phyloP scores from a whole-genome alignment of 306 rosid species.

The Vigna reflexopilosa region DNA sequence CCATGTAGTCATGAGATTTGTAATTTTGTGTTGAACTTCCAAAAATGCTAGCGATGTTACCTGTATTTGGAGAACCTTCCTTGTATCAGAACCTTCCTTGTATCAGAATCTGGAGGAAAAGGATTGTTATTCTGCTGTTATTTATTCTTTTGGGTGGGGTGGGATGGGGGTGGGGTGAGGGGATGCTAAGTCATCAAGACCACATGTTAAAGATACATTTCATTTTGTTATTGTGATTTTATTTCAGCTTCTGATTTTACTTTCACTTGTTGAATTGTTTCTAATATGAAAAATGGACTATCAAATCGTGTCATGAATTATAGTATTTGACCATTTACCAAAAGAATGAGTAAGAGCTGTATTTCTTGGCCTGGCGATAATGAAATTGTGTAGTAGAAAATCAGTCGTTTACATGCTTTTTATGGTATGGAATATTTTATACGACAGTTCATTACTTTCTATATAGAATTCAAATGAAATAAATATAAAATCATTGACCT shows the following conservation, averaged over 20 bases:
- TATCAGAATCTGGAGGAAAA: no score
- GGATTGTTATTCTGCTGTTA: no score
- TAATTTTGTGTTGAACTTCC: no score
- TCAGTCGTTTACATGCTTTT: neutral
- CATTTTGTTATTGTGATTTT: neutral
- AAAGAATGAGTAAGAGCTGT: neutral
- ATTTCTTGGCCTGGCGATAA: neutral
- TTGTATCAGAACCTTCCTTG: no score
- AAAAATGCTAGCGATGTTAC: no score
- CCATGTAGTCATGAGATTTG: no score
- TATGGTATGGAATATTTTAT: conserved; percentile 4
- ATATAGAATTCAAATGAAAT: conserved; percentile 8
- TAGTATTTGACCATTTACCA: neutral
- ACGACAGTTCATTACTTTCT: neutral
- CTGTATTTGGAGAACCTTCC: no score
- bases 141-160: neutral
- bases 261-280: neutral
- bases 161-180: neutral
- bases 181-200: neutral
- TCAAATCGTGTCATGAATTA: neutral
- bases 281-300: no score
- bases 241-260: neutral
- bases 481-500: neutral
- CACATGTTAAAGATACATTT: neutral
- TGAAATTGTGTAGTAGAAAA: conserved; percentile 4